Evolutionary conservation across 2,329 filamentous ascomycete species (phyloP).

Genomic region (Fusarium camptoceras): DNA sequence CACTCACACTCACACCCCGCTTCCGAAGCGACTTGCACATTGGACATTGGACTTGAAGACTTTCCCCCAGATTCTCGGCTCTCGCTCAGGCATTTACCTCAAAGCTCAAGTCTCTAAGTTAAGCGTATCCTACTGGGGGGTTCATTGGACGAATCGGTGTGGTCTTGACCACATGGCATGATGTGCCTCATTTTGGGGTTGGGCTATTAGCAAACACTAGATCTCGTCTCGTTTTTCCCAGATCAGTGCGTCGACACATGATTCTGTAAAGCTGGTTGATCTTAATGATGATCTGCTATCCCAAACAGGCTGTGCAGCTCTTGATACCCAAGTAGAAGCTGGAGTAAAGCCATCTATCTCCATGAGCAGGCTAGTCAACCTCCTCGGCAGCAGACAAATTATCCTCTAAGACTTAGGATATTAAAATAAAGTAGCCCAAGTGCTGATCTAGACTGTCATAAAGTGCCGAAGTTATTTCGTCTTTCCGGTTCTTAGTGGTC

Average conservation of each 20-base stretch:
- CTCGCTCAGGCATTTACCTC: background rate
- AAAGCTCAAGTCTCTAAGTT: background rate
- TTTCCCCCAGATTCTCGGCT: slow-evolving; percentile 11
- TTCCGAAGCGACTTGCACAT: slow-evolving; percentile 3
- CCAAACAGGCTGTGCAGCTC: background rate
- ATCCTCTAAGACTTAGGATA: background rate
- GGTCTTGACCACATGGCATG: slow-evolving; percentile 6
- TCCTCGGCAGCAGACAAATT: background rate
- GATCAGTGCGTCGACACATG: background rate
- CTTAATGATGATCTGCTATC: background rate
- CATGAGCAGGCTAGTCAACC: background rate
- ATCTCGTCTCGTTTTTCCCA: slow-evolving; percentile 4
- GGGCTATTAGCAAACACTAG: background rate
- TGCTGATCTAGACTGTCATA: background rate
- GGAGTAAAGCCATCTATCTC: background rate
- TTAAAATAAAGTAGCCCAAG: background rate
- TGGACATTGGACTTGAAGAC: background rate
- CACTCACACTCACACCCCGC: slow-evolving; percentile 22
- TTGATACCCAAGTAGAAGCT: background rate
- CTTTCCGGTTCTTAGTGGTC: background rate
- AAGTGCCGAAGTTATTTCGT: background rate
- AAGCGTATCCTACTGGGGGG: background rate
- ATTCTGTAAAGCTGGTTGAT: background rate
- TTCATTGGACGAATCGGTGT: slow-evolving; percentile 2
- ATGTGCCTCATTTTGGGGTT: slow-evolving; percentile 2